phyloP scores from a whole-genome alignment of 148 eudicot genomes.

The Vaccinium vitisidaea region DNA sequence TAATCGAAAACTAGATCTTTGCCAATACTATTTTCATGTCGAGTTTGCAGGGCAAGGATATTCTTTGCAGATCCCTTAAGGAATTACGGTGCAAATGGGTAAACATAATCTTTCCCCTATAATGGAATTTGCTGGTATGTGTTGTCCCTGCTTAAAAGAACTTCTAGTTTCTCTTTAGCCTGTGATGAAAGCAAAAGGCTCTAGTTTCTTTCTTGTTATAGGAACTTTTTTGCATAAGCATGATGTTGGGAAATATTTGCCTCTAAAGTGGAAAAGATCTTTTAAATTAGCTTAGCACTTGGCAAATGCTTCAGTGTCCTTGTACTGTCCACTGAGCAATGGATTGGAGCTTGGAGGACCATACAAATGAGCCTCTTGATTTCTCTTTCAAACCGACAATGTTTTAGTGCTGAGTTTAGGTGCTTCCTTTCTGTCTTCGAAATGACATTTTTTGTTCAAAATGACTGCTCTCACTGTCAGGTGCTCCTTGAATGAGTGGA shows the following conservation, averaged over 20 bases:
- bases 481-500: not conserved
- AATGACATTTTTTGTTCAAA: not conserved
- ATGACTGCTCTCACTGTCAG: not conserved
- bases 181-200: not conserved
- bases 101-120: not conserved
- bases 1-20: not conserved
- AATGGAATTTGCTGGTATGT: no score
- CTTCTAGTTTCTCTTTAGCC: no score
- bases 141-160: no score
- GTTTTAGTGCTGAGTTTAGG: not conserved
- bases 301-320: not conserved
- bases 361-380: not conserved
- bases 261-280: not conserved
- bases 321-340: not conserved
- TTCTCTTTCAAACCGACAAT: not conserved
- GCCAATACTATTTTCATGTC: constrained; percentile 2
- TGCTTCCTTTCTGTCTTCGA: not conserved
- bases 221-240: not conserved
- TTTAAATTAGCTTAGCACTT: not conserved
- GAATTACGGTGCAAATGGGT: not conserved
- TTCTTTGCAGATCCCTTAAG: not conserved
- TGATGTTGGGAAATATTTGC: not conserved
- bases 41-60: constrained; percentile 6
- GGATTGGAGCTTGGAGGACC: not conserved
- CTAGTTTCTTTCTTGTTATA: not conserved